Evolutionary conservation across 306 rosid species (phyloP).

Genomic region (Geum urbanum): DNA sequence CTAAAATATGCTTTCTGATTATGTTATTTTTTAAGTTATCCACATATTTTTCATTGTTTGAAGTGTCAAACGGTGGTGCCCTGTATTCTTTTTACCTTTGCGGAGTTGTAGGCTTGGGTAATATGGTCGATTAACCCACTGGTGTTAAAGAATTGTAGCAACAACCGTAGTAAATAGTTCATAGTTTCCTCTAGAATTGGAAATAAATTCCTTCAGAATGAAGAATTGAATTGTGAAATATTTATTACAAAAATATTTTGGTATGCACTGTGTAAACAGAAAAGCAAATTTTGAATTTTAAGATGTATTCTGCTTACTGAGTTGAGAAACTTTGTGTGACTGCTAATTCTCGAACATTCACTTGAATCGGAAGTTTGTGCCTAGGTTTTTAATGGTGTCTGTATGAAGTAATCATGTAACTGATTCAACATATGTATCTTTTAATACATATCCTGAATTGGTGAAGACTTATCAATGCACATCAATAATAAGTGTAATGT

Average conservation of each 20-base stretch:
- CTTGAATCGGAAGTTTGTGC: not conserved
- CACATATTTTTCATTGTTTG: not conserved
- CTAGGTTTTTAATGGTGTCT: not conserved
- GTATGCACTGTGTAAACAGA: no score
- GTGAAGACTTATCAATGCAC: conserved; percentile 98
- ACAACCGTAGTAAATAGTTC: not conserved
- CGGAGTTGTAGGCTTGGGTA: not conserved
- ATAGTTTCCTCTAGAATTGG: not conserved
- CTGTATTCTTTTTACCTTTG: not conserved
- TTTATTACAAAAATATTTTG: no score
- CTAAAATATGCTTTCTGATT: not conserved
- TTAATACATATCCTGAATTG: conserved; percentile 17
- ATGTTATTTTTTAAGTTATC: not conserved
- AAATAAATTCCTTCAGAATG: not conserved
- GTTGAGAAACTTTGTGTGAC: not conserved
- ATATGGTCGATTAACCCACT: not conserved
- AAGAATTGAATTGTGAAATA: not conserved
- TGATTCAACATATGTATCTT: conserved; percentile 1
- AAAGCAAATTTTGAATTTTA: not conserved
- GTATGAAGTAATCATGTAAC: not conserved
- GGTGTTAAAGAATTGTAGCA: not conserved
- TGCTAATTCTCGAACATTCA: not conserved
- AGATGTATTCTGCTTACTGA: no score
- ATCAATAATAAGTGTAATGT: conserved; percentile 86
- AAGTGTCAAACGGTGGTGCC: not conserved